Percentiles rank a stretch among this genome's conserved stretches.
phyloP scores from a whole-genome alignment of 192 early-diverging fungal genomes.

The Spizellomyces sp. region DNA sequence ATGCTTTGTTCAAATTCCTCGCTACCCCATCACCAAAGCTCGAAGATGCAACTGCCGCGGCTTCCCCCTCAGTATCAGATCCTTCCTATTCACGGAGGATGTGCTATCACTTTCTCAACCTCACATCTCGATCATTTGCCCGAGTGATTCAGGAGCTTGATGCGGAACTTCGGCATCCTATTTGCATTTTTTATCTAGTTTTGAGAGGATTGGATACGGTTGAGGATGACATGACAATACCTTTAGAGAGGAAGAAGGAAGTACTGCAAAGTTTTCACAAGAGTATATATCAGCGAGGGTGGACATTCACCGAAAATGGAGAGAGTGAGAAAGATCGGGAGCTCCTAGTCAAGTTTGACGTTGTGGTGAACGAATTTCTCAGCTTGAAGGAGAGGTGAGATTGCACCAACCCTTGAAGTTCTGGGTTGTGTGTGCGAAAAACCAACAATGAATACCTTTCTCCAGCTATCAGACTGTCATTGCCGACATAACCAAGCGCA shows the following conservation, averaged over 20 bases:
- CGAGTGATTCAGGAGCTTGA: constrained; percentile 82
- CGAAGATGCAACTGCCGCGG: neutral
- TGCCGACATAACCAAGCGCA: constrained; percentile 84
- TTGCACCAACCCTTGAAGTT: neutral
- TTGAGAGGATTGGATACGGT: constrained; percentile 96
- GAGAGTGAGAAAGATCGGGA: constrained; percentile 93
- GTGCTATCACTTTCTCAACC: constrained; percentile 90
- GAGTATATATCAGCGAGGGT: constrained; percentile 69
- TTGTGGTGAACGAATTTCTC: constrained; percentile 89
- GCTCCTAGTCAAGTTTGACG: constrained; percentile 85
- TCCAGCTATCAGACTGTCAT: constrained; percentile 81
- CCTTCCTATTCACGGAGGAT: constrained; percentile 54
- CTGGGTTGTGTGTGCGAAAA: neutral
- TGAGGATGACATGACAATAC: constrained; percentile 98
- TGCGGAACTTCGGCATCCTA: constrained; percentile 52
- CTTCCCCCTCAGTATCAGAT: constrained; percentile 39
- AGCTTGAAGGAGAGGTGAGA: constrained; percentile 57
- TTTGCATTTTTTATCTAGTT: constrained; percentile 96
- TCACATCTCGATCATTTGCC: constrained; percentile 95
- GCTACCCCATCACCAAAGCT: neutral
- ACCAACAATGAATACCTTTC: neutral
- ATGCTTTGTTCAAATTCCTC: constrained; percentile 67
- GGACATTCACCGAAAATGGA: constrained; percentile 67
- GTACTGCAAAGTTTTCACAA: constrained; percentile 82
- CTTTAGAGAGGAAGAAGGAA: constrained; percentile 71